Conservation (phyloP, 1,139 yeast genomes). For the Diutina catenulata region DNA sequence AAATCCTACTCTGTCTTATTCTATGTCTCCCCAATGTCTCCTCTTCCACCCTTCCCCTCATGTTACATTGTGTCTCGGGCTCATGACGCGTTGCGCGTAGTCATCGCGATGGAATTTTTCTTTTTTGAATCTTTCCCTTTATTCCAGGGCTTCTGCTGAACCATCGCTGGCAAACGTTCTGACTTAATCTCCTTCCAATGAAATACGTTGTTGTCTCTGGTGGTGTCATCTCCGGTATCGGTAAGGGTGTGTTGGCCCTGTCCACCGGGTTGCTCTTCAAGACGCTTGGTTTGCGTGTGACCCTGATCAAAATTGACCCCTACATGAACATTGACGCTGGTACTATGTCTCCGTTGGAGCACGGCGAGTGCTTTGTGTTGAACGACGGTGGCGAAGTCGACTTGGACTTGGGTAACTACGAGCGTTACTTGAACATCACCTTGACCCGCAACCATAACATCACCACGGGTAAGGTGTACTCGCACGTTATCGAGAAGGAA, state of each 20-base stretch:
- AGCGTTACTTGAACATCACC: constrained; percentile 88
- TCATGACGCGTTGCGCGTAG: no score
- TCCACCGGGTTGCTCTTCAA: constrained; percentile 92
- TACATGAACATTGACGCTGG: constrained; percentile 99
- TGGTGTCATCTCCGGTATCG: constrained; percentile 97
- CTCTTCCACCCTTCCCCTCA: no score
- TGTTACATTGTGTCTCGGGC: no score
- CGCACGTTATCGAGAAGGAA: constrained; percentile 87
- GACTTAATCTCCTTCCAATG: constrained; percentile 22
- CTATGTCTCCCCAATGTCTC: no score
- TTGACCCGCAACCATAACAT: constrained; percentile 90
- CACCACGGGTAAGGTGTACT: constrained; percentile 95
- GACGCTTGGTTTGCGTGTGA: constrained; percentile 87
- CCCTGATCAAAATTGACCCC: constrained; percentile 97
- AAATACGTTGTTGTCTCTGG: constrained; percentile 99
- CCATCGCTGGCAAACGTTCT: background rate
- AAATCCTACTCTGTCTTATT: no score
- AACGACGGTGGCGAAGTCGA: constrained; percentile 99
- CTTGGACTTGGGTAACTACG: constrained; percentile 94
- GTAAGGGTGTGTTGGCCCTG: constrained; percentile 95
- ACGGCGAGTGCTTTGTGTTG: constrained; percentile 95
- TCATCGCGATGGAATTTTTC: no score
- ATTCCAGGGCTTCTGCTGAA: background rate
- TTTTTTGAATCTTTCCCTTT: constrained; percentile 2
- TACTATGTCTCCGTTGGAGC: constrained; percentile 98